Conservation (phyloP, 495 filamentous ascomycete genomes). For the Lichina pygmaea region DNA sequence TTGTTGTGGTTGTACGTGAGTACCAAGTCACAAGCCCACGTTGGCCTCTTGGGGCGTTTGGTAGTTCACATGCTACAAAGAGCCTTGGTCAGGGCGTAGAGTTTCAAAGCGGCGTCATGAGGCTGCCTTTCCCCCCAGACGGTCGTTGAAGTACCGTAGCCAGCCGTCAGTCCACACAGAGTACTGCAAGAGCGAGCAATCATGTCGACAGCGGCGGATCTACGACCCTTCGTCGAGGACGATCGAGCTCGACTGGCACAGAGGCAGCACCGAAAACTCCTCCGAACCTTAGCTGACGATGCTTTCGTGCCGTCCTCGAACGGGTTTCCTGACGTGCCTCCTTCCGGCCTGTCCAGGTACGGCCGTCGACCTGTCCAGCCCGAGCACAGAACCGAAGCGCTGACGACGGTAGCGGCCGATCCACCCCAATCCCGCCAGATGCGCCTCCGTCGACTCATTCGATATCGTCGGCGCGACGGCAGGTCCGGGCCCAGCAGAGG, state of each 20-base stretch:
- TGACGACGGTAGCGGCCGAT: constrained; percentile 33
- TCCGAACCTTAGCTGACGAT: constrained; percentile 12
- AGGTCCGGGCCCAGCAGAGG: constrained; percentile 55
- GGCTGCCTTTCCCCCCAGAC: too few relatives aligned
- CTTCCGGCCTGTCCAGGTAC: constrained; percentile 6
- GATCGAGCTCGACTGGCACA: background rate
- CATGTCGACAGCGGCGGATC: too few relatives aligned
- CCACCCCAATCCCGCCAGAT: constrained; percentile 75
- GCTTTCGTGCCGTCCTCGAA: constrained; percentile 4
- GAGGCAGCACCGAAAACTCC: constrained; percentile 8
- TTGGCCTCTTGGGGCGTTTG: too few relatives aligned
- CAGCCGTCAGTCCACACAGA: too few relatives aligned
- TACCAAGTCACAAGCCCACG: too few relatives aligned
- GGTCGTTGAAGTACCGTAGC: too few relatives aligned
- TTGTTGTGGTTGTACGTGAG: too few relatives aligned
- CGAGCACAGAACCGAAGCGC: background rate
- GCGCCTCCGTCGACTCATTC: constrained; percentile 73
- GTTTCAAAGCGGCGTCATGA: too few relatives aligned
- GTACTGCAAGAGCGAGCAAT: too few relatives aligned
- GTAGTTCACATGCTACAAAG: too few relatives aligned
- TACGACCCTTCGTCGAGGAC: too few relatives aligned
- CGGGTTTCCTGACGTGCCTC: background rate
- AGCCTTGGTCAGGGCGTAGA: too few relatives aligned
- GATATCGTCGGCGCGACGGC: constrained; percentile 59
- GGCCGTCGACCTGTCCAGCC: background rate